Evolutionary conservation across 1,139 yeast genomes (phyloP), one percentile per base, ranked within the genome.

Genomic region (Sugiyamaella japonica): DNA sequence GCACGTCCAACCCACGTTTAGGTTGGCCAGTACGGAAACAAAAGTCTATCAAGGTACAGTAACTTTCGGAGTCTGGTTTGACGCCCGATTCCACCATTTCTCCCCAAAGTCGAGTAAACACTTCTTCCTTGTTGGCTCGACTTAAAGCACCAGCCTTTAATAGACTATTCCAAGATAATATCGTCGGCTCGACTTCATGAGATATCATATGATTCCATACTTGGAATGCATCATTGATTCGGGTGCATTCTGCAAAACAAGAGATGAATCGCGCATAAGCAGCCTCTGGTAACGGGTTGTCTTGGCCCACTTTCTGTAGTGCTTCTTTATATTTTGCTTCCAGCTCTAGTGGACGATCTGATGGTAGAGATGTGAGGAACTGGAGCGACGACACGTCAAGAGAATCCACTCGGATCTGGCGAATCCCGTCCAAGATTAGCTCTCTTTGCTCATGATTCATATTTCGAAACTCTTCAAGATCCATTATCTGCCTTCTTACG

Each of bases 141-240:
- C 67, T 54, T 29, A 70, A 68, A 3, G 77, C 65, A 23, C 74
- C 78, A 1, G 82, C 72, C 43, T 69, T 64, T 32, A 81, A 66
- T 49, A 81, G 66, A 50, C 74, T 73, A 54, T 79, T 77, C 82
- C 82, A 80, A 3, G 75, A 66, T 7, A 63, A 63, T 9, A 72
- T 61, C 1, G 74, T 61, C 6, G 77, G 75, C 1, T 55, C 56
- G 9, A 69, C 57, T 5, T 68, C 70, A 6, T 63, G 53, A 16
- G 63, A 56, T 23, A 71, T 59, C 63, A 79, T 61, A 40, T 68
- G 69, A 50, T 72, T 73, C 80, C 81, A 79, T 2, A 75, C 58
- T 4, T 67, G 63, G 48, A 74, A 68, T 3, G 79, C 73, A 45
- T 60, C 65, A 7, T 64, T 61, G 2, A 68, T 56, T 39, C 61